Evolutionary conservation across 1,139 yeast genomes (phyloP).

Genomic region (Hyphopichia fennica): DNA sequence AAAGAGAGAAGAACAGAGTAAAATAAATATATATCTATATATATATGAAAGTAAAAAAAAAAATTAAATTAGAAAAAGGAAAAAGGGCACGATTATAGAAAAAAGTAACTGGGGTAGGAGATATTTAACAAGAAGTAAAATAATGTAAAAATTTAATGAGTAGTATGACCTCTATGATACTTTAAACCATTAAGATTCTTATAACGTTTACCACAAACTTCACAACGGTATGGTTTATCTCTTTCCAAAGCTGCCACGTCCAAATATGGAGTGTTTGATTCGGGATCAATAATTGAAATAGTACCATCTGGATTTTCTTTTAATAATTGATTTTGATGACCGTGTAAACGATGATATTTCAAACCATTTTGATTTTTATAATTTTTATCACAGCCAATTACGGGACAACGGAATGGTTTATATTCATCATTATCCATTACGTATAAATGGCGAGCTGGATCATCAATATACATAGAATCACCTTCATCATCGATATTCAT

Average conservation of each 20-base stretch:
- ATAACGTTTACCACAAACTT: slow-evolving; percentile 96
- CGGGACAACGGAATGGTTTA: slow-evolving; percentile 97
- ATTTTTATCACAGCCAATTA: slow-evolving; percentile 95
- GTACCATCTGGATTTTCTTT: slow-evolving; percentile 94
- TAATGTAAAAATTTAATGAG: slow-evolving; percentile 63
- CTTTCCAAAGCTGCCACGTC: slow-evolving; percentile 94
- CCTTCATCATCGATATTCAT: slow-evolving; percentile 38
- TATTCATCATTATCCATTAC: slow-evolving; percentile 91
- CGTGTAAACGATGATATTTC: slow-evolving; percentile 93
- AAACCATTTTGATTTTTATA: slow-evolving; percentile 97
- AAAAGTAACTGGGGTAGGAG: not conserved
- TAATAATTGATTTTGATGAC: slow-evolving; percentile 93
- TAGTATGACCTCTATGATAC: slow-evolving; percentile 96
- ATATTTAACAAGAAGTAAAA: too few relatives aligned
- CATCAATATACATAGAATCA: slow-evolving; percentile 72
- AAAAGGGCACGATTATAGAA: not conserved
- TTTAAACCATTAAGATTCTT: slow-evolving; percentile 94
- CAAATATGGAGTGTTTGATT: slow-evolving; percentile 84
- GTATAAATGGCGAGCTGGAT: slow-evolving; percentile 91
- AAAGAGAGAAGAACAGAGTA: not conserved
- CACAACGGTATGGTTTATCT: slow-evolving; percentile 98
- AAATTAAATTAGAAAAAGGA: not conserved
- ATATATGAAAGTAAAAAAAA: too few relatives aligned
- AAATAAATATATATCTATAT: too few relatives aligned
- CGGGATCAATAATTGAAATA: slow-evolving; percentile 89